Evolutionary conservation across 257 asterid genomes (phyloP).

Genomic region (Perilla frutescens): DNA sequence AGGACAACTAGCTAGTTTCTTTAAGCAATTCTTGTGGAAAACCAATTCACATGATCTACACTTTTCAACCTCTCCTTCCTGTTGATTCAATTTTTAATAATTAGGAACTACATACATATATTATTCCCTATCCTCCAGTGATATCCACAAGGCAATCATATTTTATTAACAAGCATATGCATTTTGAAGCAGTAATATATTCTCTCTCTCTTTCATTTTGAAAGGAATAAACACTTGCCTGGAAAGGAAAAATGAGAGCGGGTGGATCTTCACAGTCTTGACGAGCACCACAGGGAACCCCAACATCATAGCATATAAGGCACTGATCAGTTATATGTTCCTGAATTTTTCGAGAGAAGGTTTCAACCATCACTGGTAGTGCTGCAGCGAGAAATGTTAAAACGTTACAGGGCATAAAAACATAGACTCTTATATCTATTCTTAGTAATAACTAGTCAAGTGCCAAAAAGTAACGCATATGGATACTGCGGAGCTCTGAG

Average conservation of each 20-base stretch:
- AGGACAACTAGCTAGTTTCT: conserved; percentile 62
- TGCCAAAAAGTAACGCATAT: background rate
- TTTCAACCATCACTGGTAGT: conserved; percentile 85
- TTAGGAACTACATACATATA: conserved; percentile 25
- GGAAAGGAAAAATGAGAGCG: conserved; percentile 91
- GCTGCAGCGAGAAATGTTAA: conserved; percentile 53
- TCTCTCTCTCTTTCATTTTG: background rate
- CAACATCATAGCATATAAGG: conserved; percentile 88
- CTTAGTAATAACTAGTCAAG: background rate
- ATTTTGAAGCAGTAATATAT: background rate
- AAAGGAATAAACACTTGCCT: conserved; percentile 51
- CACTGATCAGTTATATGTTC: conserved; percentile 91
- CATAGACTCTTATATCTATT: conserved; percentile 1
- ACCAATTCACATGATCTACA: conserved; percentile 73
- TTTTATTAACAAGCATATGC: background rate
- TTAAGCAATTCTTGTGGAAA: conserved; percentile 83
- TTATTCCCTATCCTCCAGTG: background rate
- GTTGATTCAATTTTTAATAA: conserved; percentile 35
- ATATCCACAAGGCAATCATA: background rate
- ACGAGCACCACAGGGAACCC: conserved; percentile 86
- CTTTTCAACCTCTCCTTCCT: conserved; percentile 86
- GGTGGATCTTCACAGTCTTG: conserved; percentile 77
- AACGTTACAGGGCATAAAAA: conserved; percentile 27
- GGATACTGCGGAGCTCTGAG: background rate
- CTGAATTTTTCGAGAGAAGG: conserved; percentile 67